Conservation (phyloP, 192 early-diverging fungal genomes). For the Coemansia sp. region DNA sequence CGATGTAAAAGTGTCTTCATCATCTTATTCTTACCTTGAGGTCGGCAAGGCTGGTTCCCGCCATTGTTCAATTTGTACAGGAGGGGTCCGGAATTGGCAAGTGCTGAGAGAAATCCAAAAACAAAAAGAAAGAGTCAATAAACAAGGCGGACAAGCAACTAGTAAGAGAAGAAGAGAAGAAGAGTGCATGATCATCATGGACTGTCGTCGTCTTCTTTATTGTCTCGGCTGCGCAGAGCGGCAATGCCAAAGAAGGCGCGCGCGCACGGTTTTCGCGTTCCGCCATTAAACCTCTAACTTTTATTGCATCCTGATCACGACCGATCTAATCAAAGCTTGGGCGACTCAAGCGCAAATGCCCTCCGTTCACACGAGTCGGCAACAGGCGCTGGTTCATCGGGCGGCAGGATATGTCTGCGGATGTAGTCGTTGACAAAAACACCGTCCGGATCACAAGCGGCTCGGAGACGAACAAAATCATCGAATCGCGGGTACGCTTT, state of each 20-base stretch:
- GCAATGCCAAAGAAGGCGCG: neutral
- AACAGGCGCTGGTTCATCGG: conserved; percentile 9
- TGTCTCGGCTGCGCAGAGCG: neutral
- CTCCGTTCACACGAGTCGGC: neutral
- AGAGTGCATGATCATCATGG: neutral
- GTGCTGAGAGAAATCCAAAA: neutral
- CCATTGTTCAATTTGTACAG: neutral
- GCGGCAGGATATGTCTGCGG: conserved; percentile 58
- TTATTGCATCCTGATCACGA: neutral
- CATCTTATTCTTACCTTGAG: conserved; percentile 20
- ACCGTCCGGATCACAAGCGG: conserved; percentile 63
- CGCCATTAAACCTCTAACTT: neutral
- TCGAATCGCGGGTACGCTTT: conserved; percentile 64
- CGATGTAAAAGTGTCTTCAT: neutral
- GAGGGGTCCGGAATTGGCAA: neutral
- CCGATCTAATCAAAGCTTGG: neutral
- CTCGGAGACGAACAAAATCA: conserved; percentile 59
- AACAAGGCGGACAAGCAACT: neutral
- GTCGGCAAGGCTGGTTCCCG: conserved; percentile 26
- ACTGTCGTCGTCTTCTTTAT: too few relatives aligned
- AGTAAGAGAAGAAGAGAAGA: neutral
- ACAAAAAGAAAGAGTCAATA: neutral
- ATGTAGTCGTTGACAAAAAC: conserved; percentile 76
- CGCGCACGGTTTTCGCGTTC: neutral
- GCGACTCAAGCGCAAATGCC: neutral